Conservation (phyloP, 345 rosid genomes). For the Excoecaria agallocha region DNA sequence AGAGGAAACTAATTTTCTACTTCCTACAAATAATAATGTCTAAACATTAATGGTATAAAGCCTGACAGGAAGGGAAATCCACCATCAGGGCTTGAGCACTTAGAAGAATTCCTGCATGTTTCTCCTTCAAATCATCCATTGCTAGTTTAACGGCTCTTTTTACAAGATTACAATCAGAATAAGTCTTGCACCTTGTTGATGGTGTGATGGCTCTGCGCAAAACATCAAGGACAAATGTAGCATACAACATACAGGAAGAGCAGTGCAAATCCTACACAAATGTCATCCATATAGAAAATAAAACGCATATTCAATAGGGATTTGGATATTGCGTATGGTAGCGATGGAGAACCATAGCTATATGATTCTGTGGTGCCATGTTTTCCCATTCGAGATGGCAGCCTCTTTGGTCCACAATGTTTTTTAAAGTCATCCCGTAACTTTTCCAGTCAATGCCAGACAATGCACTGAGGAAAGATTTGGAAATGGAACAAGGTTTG, state of each 20-base stretch:
- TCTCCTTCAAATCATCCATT: slow-evolving; percentile 76
- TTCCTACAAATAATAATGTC: not conserved
- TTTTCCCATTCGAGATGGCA: slow-evolving; percentile 61
- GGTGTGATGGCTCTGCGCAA: slow-evolving; percentile 30
- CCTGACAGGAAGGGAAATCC: slow-evolving; percentile 5
- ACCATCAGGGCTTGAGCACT: slow-evolving; percentile 80
- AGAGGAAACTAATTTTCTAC: not conserved
- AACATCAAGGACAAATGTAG: slow-evolving; percentile 41
- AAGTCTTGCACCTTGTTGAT: slow-evolving; percentile 41
- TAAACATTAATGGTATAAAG: too few relatives aligned
- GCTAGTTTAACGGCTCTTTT: slow-evolving; percentile 66
- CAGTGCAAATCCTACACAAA: not conserved
- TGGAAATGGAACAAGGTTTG: slow-evolving; percentile 50
- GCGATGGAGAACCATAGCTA: slow-evolving; percentile 64
- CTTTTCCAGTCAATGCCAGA: slow-evolving; percentile 75
- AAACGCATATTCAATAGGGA: slow-evolving; percentile 2
- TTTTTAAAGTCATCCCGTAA: slow-evolving; percentile 63
- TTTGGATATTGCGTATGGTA: slow-evolving; percentile 62
- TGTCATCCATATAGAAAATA: slow-evolving; percentile 1
- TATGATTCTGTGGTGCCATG: slow-evolving; percentile 50
- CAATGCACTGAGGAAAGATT: slow-evolving; percentile 51
- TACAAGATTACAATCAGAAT: slow-evolving; percentile 43
- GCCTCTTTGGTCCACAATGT: slow-evolving; percentile 46
- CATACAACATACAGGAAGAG: not conserved
- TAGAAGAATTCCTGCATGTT: slow-evolving; percentile 59